A percentile compares a stretch with the other conserved stretches of the same genome.
Evolutionary conservation across 768 basidiomycete species (phyloP).

Genomic region (Suillus occidentalis): DNA sequence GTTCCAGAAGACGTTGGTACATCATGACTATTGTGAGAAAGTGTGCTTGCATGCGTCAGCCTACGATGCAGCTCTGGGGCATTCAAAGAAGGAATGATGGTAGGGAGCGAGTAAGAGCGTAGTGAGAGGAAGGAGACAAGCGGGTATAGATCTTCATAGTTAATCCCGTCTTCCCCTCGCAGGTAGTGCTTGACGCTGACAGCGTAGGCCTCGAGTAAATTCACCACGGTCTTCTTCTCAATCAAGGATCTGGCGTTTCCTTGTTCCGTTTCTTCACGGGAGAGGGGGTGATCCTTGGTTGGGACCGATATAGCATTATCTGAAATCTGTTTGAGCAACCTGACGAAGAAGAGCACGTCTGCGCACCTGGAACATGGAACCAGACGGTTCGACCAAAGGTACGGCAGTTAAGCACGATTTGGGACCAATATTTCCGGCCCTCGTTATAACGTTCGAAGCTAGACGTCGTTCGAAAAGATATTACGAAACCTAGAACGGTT

Average conservation of each 20-base stretch:
- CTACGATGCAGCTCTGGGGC: background rate
- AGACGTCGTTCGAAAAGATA: conserved; percentile 69
- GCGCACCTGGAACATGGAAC: conserved; percentile 64
- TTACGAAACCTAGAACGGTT: conserved; percentile 73
- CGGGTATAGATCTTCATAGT: conserved; percentile 53
- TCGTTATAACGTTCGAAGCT: conserved; percentile 77
- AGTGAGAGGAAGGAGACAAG: conserved; percentile 69
- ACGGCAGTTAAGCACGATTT: conserved; percentile 53
- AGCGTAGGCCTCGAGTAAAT: conserved; percentile 65
- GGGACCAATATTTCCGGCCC: conserved; percentile 62
- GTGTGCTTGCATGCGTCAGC: background rate
- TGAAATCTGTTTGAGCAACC: conserved; percentile 13
- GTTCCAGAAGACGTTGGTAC: background rate
- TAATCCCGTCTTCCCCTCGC: conserved; percentile 47
- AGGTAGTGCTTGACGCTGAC: conserved; percentile 71
- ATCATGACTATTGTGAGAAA: background rate
- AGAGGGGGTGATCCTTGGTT: conserved; percentile 8
- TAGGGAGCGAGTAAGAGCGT: conserved; percentile 47
- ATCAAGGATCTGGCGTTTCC: conserved; percentile 50
- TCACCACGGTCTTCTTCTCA: conserved; percentile 70
- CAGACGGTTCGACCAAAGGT: conserved; percentile 62
- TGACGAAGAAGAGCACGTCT: conserved; percentile 12
- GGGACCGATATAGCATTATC: conserved; percentile 20
- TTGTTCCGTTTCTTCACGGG: conserved; percentile 21
- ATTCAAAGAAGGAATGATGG: conserved; percentile 40